These are phyloP conservation scores for Brassica napus DNA, from an alignment of 345 rosid species.

Conservation along the genomic window DNA sequence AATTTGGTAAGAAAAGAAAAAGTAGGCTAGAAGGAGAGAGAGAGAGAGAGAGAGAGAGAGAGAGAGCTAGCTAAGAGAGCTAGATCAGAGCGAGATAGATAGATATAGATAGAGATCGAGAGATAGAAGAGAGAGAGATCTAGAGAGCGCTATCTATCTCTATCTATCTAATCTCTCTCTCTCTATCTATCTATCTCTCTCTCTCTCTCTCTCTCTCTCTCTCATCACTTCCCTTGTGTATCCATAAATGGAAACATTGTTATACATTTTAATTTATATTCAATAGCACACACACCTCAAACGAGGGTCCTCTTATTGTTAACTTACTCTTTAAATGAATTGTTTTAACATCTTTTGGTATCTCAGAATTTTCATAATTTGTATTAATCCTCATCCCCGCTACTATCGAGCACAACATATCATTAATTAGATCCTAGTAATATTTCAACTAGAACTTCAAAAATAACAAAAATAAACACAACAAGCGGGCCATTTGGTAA, in stretches of 20 bases:
- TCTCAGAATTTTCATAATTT: slow-evolving; percentile 3
- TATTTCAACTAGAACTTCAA: slow-evolving; percentile 7
- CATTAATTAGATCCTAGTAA: neutral
- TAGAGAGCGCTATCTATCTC: too few relatives aligned
- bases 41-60: too few relatives aligned
- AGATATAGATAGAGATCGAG: too few relatives aligned
- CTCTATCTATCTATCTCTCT: slow-evolving; percentile 30
- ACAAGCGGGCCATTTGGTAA: slow-evolving; percentile 9
- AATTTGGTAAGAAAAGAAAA: too few relatives aligned
- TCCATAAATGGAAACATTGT: slow-evolving; percentile 40
- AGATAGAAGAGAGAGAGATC: too few relatives aligned
- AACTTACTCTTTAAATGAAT: slow-evolving; percentile 24
- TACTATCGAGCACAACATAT: slow-evolving; percentile 4
- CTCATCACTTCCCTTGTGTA: slow-evolving; percentile 35
- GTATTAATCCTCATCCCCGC: neutral
- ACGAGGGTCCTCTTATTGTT: slow-evolving; percentile 24
- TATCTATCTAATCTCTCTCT: too few relatives aligned
- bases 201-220: slow-evolving; percentile 28
- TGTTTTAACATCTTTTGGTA: slow-evolving; percentile 20
- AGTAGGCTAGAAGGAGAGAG: too few relatives aligned
- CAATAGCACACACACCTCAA: slow-evolving; percentile 11
- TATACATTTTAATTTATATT: slow-evolving; percentile 30
- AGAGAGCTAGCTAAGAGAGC: too few relatives aligned
- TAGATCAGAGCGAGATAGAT: too few relatives aligned
- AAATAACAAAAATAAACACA: neutral